Evolutionary conservation across 371 early-diverging fungal species (phyloP).

Genomic region (Syncephalastrum sp.): DNA sequence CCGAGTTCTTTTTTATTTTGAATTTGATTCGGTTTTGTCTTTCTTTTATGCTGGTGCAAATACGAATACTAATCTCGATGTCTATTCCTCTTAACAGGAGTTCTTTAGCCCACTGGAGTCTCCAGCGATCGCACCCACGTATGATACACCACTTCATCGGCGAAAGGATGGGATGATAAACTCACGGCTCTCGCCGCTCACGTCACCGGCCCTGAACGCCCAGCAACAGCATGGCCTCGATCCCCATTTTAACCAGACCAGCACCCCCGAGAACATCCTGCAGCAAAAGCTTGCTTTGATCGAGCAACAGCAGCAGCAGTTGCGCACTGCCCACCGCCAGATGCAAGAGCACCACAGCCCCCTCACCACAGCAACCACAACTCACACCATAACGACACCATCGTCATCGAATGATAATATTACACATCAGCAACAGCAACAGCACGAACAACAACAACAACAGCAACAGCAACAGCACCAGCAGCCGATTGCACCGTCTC

Average conservation of each 20-base stretch:
- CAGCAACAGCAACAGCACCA: slow-evolving; percentile 6
- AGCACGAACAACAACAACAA: neutral
- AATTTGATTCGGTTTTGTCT: neutral
- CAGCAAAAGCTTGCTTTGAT: slow-evolving; percentile 47
- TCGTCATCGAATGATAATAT: neutral
- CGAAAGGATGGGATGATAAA: slow-evolving; percentile 33
- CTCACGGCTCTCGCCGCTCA: slow-evolving; percentile 59
- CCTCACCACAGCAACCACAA: slow-evolving; percentile 1
- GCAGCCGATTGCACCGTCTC: slow-evolving; percentile 19
- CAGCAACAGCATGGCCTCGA: slow-evolving; percentile 23
- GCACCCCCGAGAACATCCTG: slow-evolving; percentile 16
- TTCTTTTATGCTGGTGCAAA: neutral
- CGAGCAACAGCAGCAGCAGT: slow-evolving; percentile 52
- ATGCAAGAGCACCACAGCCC: slow-evolving; percentile 2
- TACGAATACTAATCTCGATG: slow-evolving; percentile 1
- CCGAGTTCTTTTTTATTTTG: no score
- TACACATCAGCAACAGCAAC: slow-evolving; percentile 1
- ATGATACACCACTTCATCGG: slow-evolving; percentile 1
- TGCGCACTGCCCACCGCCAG: slow-evolving; percentile 31
- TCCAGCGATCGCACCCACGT: slow-evolving; percentile 65
- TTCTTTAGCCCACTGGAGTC: slow-evolving; percentile 72
- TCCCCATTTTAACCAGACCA: slow-evolving; percentile 9
- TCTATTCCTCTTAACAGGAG: slow-evolving; percentile 28
- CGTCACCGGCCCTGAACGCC: slow-evolving; percentile 70
- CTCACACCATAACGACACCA: slow-evolving; percentile 9